Conservation (phyloP, 805 yeast genomes). For the Brettanomyces nanus region DNA sequence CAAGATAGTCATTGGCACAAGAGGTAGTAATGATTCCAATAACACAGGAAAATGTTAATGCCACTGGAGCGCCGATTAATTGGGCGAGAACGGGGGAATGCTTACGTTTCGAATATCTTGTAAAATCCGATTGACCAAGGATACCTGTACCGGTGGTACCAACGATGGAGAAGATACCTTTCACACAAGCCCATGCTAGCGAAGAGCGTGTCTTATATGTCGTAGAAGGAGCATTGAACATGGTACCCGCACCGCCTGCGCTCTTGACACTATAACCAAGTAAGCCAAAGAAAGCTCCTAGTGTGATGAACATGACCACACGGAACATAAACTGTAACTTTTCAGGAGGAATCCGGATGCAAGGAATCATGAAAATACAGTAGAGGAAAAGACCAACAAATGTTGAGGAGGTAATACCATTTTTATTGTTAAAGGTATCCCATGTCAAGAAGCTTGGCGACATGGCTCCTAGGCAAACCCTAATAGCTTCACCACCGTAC, state of each 20-base stretch:
- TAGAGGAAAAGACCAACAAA: constrained; percentile 37
- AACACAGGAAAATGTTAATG: constrained; percentile 50
- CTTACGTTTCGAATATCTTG: constrained; percentile 24
- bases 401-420: constrained; percentile 33
- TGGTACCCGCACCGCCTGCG: constrained; percentile 25
- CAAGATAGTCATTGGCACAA: constrained; percentile 48
- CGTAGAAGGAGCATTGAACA: constrained; percentile 11
- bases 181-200: constrained; percentile 34
- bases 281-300: constrained; percentile 18
- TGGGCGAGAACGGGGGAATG: too few relatives aligned
- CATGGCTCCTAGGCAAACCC: constrained; percentile 31
- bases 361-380: constrained; percentile 28
- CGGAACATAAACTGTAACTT: constrained; percentile 18
- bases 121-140: constrained; percentile 34
- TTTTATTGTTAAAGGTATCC: constrained; percentile 29
- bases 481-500: constrained; percentile 38
- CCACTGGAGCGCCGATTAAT: too few relatives aligned
- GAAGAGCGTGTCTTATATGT: constrained; percentile 16
- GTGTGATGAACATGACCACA: constrained; percentile 17
- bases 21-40: constrained; percentile 42
- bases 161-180: constrained; percentile 31
- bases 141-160: constrained; percentile 33
- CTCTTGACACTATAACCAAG: constrained; percentile 19
- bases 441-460: constrained; percentile 31
- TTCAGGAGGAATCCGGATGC: constrained; percentile 22